phyloP scores from a whole-genome alignment of 2,329 filamentous ascomycete genomes.

The Ciborinia camelliae region DNA sequence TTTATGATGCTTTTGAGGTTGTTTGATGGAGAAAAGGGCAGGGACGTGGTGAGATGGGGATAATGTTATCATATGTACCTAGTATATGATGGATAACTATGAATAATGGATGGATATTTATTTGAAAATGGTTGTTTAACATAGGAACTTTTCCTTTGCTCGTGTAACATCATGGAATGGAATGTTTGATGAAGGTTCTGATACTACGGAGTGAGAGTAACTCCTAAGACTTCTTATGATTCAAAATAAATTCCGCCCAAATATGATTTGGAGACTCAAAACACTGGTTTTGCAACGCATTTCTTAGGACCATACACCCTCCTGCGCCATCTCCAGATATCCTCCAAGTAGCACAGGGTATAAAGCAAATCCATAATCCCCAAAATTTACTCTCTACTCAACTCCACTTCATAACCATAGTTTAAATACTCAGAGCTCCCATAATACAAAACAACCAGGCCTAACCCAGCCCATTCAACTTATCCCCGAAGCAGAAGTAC shows the following conservation, averaged over 20 bases:
- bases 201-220: neutral
- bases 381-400: neutral
- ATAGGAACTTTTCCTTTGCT: no score
- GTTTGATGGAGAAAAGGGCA: neutral
- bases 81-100: no score
- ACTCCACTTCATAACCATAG: neutral
- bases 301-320: neutral
- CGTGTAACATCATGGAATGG: no score
- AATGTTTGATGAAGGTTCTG: neutral
- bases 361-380: neutral
- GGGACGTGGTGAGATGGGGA: neutral
- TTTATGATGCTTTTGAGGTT: constrained; percentile 26
- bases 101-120: no score
- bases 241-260: no score
- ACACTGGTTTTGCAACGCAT: neutral
- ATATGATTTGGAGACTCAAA: neutral
- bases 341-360: neutral
- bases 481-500: constrained; percentile 26
- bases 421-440: neutral
- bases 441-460: neutral
- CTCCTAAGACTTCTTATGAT: no score
- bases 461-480: constrained; percentile 19
- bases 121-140: no score
- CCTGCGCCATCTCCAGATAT: no score
- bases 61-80: no score